phyloP scores from a whole-genome alignment of 2,329 filamentous ascomycete genomes.

The Bertia moriformis region DNA sequence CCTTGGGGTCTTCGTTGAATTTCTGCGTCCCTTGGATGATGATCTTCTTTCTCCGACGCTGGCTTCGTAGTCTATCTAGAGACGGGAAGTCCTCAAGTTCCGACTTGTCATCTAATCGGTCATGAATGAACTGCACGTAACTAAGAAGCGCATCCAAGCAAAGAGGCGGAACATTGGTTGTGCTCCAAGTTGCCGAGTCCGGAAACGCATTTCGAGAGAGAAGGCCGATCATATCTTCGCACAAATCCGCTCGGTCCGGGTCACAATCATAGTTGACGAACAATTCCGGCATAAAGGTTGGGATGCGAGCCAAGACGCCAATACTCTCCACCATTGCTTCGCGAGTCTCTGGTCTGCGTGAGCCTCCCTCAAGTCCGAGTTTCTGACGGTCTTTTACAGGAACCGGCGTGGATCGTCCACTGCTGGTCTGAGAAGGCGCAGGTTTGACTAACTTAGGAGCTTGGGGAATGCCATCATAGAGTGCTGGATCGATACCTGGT shows the following conservation, averaged over 20 bases:
- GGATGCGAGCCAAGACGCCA: constrained; percentile 79
- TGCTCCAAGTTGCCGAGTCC: constrained; percentile 97
- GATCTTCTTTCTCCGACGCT: constrained; percentile 67
- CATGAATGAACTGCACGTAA: constrained; percentile 82
- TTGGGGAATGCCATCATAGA: constrained; percentile 55
- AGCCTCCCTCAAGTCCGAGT: constrained; percentile 79
- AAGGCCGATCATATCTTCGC: constrained; percentile 86
- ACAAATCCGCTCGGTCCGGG: constrained; percentile 76
- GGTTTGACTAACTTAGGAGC: constrained; percentile 63
- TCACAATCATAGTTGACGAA: constrained; percentile 99
- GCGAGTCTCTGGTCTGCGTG: constrained; percentile 81
- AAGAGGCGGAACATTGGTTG: constrained; percentile 87
- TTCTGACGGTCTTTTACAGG: constrained; percentile 85
- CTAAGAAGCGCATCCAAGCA: constrained; percentile 84
- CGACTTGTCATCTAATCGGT: constrained; percentile 63
- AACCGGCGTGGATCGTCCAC: constrained; percentile 78
- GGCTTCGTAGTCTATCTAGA: constrained; percentile 47
- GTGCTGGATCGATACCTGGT: constrained; percentile 45
- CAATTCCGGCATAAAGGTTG: constrained; percentile 84
- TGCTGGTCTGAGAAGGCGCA: constrained; percentile 54
- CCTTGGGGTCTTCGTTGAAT: constrained; percentile 91
- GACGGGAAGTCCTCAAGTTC: constrained; percentile 52
- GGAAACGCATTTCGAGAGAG: constrained; percentile 88
- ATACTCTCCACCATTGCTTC: constrained; percentile 98
- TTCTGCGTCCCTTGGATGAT: constrained; percentile 79